Percentiles rank a stretch among this genome's conserved stretches.
Evolutionary conservation across 257 asterid species (phyloP).

Genomic region (Gentiana macrophylla): DNA sequence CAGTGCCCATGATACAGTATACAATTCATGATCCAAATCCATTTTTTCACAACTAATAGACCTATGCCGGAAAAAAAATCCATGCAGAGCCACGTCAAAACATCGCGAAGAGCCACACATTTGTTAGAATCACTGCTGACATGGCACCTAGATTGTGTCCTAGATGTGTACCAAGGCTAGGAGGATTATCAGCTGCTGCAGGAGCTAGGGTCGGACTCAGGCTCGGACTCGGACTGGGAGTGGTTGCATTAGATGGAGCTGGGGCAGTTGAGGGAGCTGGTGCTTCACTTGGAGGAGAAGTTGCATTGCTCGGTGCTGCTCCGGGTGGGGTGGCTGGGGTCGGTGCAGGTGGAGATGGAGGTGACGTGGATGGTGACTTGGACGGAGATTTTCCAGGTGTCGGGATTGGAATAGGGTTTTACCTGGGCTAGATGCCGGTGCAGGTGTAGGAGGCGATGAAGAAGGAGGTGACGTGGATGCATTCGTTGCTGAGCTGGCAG

Average conservation of each 20-base stretch:
- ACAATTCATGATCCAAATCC: no score
- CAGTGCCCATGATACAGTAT: no score
- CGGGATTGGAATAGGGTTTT: conserved; percentile 4
- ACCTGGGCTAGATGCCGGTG: not conserved
- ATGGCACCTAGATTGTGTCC: conserved; percentile 3
- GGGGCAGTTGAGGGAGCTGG: no score
- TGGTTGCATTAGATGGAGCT: conserved; percentile 2
- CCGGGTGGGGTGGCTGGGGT: conserved; percentile 1
- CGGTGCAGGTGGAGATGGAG: conserved; percentile 16
- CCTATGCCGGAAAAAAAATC: no score
- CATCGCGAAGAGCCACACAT: conserved; percentile 2
- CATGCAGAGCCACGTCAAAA: no score
- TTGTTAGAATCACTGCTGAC: conserved; percentile 1
- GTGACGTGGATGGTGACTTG: no score
- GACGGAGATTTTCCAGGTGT: conserved; percentile 5
- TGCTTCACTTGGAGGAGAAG: conserved; percentile 6
- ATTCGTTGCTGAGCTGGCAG: conserved; percentile 7
- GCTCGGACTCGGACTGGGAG: conserved; percentile 1
- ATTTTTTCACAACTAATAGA: no score
- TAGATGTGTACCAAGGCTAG: not conserved
- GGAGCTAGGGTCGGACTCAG: conserved; percentile 1
- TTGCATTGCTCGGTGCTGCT: not conserved
- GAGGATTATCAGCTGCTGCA: conserved; percentile 1
- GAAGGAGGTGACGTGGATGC: conserved; percentile 11
- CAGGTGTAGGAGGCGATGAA: conserved; percentile 2